Conservation (phyloP, 2,329 filamentous ascomycete genomes). For the Colletotrichum sp. region DNA sequence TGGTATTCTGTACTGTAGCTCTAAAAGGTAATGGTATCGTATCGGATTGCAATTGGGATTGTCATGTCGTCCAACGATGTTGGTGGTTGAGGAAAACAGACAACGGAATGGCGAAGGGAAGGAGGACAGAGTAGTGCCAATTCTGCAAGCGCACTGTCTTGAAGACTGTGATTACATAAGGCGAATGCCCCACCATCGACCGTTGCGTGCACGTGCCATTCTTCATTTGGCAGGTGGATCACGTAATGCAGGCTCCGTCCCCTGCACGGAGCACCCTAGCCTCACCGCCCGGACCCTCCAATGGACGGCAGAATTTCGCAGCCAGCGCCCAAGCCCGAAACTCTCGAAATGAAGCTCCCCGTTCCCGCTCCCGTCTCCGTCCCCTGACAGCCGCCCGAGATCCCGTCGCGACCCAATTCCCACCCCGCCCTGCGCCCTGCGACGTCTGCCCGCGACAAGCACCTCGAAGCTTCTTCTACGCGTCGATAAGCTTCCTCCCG, state of each 20-base stretch:
- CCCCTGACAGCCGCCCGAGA: conserved; percentile 7
- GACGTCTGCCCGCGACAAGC: not conserved
- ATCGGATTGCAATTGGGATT: not conserved
- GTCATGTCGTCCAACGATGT: not conserved
- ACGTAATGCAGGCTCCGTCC: not conserved
- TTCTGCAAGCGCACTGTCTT: not conserved
- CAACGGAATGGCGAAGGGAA: not conserved
- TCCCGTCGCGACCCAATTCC: not conserved
- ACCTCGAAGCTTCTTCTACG: not conserved
- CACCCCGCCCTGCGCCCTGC: not conserved
- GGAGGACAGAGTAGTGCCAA: not conserved
- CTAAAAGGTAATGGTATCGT: not conserved
- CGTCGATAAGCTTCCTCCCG: not conserved
- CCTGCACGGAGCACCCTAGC: not conserved
- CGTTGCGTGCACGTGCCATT: not conserved
- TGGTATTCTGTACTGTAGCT: not conserved
- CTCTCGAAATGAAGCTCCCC: not conserved
- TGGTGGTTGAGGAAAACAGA: not conserved
- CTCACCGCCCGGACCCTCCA: conserved; percentile 11
- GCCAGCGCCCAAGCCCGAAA: conserved; percentile 10
- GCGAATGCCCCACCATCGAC: not conserved
- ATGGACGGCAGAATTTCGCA: conserved; percentile 21
- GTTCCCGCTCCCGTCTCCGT: not conserved
- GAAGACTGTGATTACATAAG: not conserved
- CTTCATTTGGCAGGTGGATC: not conserved